Percentiles rank a stretch among this genome's conserved stretches.
Evolutionary conservation across 2,329 filamentous ascomycete species (phyloP).

Genomic region (Penicillium sp.): DNA sequence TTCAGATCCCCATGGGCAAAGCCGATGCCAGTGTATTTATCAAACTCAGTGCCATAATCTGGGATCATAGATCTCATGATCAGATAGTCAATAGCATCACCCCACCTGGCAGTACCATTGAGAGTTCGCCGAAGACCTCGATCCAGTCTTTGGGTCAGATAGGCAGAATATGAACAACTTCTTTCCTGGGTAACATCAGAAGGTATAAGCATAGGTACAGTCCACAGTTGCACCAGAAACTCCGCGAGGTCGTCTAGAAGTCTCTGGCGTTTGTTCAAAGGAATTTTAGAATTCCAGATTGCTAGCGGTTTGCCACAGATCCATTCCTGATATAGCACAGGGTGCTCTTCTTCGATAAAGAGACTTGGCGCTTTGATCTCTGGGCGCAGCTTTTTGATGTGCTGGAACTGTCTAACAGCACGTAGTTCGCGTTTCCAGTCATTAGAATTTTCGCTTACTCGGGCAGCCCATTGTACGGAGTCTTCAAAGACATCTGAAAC

Average conservation of each 20-base stretch:
- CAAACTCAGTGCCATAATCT: slow-evolving; percentile 13
- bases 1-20: slow-evolving; percentile 20
- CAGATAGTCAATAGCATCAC: slow-evolving; percentile 18
- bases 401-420: background rate
- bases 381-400: slow-evolving; percentile 4
- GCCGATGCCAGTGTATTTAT: slow-evolving; percentile 12
- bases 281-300: slow-evolving; percentile 5
- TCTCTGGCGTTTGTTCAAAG: background rate
- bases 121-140: slow-evolving; percentile 19
- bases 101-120: slow-evolving; percentile 17
- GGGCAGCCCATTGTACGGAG: slow-evolving; percentile 11
- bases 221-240: slow-evolving; percentile 16
- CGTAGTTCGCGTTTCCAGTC: slow-evolving; percentile 5
- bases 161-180: slow-evolving; percentile 10
- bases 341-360: background rate
- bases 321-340: slow-evolving; percentile 13
- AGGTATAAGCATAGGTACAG: background rate
- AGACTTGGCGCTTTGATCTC: slow-evolving; percentile 5
- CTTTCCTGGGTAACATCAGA: background rate
- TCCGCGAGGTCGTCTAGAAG: slow-evolving; percentile 11
- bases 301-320: slow-evolving; percentile 7
- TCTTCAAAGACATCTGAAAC: slow-evolving; percentile 10
- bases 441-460: background rate
- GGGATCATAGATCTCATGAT: slow-evolving; percentile 25
- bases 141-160: slow-evolving; percentile 18